phyloP scores from a whole-genome alignment of 352 stramenopile species.

The Globisporangium nunn region DNA sequence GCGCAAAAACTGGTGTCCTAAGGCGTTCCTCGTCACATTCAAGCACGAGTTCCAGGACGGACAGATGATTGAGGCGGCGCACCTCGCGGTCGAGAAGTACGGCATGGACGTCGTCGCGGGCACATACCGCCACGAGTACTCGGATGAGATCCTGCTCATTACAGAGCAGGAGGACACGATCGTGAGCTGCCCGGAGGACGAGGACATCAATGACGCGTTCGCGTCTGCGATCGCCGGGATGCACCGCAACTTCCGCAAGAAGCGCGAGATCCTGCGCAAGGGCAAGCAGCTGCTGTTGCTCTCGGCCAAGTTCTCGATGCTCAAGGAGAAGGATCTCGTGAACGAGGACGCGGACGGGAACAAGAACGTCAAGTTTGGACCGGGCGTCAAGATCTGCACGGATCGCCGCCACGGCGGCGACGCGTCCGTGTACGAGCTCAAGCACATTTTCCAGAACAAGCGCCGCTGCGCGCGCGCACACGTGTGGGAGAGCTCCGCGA shows the following conservation, averaged over 20 bases:
- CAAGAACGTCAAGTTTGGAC: conserved; percentile 83
- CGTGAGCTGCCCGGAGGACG: conserved; percentile 59
- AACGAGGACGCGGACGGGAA: conserved; percentile 82
- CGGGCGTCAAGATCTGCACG: conserved; percentile 66
- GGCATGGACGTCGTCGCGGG: conserved; percentile 75
- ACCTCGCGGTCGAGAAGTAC: conserved; percentile 71
- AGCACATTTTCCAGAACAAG: conserved; percentile 85
- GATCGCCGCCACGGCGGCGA: conserved; percentile 37
- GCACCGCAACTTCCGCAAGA: conserved; percentile 69
- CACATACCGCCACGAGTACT: conserved; percentile 32
- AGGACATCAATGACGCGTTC: conserved; percentile 80
- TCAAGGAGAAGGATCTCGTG: conserved; percentile 80
- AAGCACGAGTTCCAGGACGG: conserved; percentile 69
- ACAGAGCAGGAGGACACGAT: conserved; percentile 79
- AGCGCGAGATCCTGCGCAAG: conserved; percentile 68
- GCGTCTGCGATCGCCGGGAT: conserved; percentile 62
- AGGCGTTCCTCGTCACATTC: conserved; percentile 73
- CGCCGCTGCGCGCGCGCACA: conserved; percentile 67
- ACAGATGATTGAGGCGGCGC: conserved; percentile 59
- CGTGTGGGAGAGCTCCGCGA: conserved; percentile 67
- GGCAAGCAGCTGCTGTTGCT: conserved; percentile 73
- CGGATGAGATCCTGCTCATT: conserved; percentile 69
- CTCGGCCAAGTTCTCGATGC: conserved; percentile 85
- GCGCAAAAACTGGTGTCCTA: conserved; percentile 73
- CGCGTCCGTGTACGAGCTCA: conserved; percentile 75